A percentile compares a stretch with the other conserved stretches of the same genome.
Conservation (phyloP, 1,284 basidiomycete genomes). For the Cutaneotrichosporon sp. region DNA sequence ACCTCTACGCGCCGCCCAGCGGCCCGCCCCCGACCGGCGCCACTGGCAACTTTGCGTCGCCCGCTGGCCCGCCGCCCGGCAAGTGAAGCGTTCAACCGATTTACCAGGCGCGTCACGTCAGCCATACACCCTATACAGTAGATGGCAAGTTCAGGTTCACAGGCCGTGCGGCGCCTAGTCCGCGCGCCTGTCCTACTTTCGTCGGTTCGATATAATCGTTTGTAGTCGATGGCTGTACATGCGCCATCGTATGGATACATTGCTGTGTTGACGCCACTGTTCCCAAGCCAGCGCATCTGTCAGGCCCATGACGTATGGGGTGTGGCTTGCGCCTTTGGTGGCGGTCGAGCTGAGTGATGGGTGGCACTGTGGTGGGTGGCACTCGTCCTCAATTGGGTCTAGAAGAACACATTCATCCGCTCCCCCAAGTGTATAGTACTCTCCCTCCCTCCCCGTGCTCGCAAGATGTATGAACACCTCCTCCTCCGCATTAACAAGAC, state of each 20-base stretch:
- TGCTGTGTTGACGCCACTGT: background rate
- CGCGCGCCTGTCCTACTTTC: background rate
- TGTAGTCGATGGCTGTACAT: background rate
- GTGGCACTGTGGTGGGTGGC: too few relatives aligned
- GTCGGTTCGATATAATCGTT: background rate
- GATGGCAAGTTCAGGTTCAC: background rate
- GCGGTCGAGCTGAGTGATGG: too few relatives aligned
- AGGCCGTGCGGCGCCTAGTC: background rate
- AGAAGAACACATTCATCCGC: background rate
- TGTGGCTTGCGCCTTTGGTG: too few relatives aligned
- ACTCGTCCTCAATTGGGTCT: background rate
- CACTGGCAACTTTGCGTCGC: constrained; percentile 28
- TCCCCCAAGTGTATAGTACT: background rate
- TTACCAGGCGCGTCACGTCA: background rate
- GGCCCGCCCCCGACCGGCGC: constrained; percentile 32
- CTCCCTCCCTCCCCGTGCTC: background rate
- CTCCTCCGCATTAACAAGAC: background rate
- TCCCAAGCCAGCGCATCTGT: background rate
- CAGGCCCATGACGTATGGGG: too few relatives aligned
- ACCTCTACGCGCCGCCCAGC: constrained; percentile 32
- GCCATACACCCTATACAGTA: background rate
- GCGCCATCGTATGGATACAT: background rate
- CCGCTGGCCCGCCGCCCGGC: constrained; percentile 8
- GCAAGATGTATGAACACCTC: background rate
- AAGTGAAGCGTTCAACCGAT: background rate